These are phyloP conservation scores for Fraxinus albicans DNA, from an alignment of 305 asterid species.

Conservation along the genomic window DNA sequence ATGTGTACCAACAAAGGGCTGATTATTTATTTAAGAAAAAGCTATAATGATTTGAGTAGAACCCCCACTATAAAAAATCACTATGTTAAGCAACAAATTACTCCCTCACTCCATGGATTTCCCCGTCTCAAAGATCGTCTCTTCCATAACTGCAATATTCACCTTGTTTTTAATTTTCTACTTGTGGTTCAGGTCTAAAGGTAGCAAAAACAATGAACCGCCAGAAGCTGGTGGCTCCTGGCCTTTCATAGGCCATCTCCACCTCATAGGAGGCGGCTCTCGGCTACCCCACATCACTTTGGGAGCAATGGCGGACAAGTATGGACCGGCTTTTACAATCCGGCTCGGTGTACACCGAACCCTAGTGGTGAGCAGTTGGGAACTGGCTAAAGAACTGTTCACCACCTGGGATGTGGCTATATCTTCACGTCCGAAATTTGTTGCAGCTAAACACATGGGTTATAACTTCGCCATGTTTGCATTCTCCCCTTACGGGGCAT, in stretches of 20 bases:
- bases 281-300: neutral
- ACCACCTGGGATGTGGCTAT: slow-evolving; percentile 23
- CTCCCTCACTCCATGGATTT: neutral
- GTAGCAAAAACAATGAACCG: neutral
- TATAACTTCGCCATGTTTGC: slow-evolving; percentile 28
- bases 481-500: slow-evolving; percentile 31
- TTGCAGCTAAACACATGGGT: slow-evolving; percentile 26
- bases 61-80: neutral
- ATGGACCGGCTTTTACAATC: slow-evolving; percentile 24
- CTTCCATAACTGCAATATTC: neutral
- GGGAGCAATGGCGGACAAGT: slow-evolving; percentile 17
- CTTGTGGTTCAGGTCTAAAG: neutral
- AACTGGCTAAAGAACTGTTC: slow-evolving; percentile 29
- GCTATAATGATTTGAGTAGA: neutral
- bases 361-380: slow-evolving; percentile 23
- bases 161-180: neutral
- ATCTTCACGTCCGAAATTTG: slow-evolving; percentile 26
- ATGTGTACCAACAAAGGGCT: no score
- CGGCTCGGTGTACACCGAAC: slow-evolving; percentile 23
- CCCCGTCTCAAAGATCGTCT: neutral
- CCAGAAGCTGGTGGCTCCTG: neutral
- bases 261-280: neutral
- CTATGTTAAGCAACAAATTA: neutral
- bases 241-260: neutral
- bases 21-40: neutral